These are phyloP conservation scores for Umbelopsis vinacea DNA, from an alignment of 192 early-diverging fungal species.

Conservation along the genomic window DNA sequence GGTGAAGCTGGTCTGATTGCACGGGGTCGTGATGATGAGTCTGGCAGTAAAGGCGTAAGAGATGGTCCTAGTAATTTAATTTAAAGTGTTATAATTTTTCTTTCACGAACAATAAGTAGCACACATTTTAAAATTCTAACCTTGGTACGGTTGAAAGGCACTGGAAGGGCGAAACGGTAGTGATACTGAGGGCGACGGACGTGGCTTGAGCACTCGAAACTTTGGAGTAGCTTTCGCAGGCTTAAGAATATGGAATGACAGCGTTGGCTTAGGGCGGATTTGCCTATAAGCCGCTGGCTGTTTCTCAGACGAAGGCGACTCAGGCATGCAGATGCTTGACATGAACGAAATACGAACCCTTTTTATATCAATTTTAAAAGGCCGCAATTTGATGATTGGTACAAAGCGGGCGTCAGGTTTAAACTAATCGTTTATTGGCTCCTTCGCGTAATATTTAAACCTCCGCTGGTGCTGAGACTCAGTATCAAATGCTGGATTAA, in stretches of 20 bases:
- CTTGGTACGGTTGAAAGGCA: background rate
- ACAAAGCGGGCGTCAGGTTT: background rate
- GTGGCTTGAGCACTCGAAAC: background rate
- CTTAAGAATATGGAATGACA: background rate
- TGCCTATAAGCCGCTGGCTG: background rate
- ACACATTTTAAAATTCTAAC: background rate
- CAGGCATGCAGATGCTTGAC: background rate
- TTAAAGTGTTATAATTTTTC: no score
- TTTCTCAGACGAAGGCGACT: constrained; percentile 4
- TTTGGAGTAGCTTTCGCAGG: background rate
- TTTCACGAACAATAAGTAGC: no score
- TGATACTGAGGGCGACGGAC: background rate
- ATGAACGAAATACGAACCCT: background rate
- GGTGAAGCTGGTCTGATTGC: background rate
- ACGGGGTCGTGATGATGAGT: background rate
- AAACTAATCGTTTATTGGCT: background rate
- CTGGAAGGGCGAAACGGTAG: background rate
- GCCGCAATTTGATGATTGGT: background rate
- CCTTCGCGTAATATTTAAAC: background rate
- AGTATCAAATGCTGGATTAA: no score
- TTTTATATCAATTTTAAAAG: background rate
- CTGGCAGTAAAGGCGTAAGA: no score
- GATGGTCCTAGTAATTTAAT: no score
- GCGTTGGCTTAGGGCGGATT: background rate
- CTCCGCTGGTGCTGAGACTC: no score